These are phyloP conservation scores for Symbiodinium natans DNA, from an alignment of 73 alveolate species.

Conservation along the genomic window DNA sequence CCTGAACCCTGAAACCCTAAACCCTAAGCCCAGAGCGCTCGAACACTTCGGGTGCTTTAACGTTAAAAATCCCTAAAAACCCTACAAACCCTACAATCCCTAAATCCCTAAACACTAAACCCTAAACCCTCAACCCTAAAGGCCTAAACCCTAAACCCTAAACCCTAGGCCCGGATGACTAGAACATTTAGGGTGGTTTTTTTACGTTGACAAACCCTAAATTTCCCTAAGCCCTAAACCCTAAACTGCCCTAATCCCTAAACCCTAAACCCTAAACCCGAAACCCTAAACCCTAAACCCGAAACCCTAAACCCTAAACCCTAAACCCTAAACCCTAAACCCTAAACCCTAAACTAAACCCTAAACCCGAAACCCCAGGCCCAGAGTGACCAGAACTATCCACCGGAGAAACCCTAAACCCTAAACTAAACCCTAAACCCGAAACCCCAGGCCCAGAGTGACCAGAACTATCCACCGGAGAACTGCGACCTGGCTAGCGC, in stretches of 20 bases:
- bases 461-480: slow-evolving; percentile 38
- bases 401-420: background rate
- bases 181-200: no score
- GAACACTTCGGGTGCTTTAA: no score
- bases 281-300: background rate
- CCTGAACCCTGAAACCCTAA: background rate
- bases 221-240: background rate
- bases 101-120: background rate
- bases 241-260: background rate
- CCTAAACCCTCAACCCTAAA: background rate
- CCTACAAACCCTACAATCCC: background rate
- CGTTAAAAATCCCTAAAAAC: background rate
- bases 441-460: slow-evolving; percentile 17
- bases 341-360: background rate
- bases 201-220: background rate
- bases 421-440: background rate
- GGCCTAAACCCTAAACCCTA: background rate
- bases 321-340: background rate
- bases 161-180: no score
- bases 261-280: no score
- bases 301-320: background rate
- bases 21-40: background rate
- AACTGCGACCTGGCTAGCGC: slow-evolving; percentile 90
- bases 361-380: background rate
- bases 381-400: background rate